Evolutionary conservation across 495 filamentous ascomycete genomes (phyloP).

Genomic region (Xylaria intraflava): DNA sequence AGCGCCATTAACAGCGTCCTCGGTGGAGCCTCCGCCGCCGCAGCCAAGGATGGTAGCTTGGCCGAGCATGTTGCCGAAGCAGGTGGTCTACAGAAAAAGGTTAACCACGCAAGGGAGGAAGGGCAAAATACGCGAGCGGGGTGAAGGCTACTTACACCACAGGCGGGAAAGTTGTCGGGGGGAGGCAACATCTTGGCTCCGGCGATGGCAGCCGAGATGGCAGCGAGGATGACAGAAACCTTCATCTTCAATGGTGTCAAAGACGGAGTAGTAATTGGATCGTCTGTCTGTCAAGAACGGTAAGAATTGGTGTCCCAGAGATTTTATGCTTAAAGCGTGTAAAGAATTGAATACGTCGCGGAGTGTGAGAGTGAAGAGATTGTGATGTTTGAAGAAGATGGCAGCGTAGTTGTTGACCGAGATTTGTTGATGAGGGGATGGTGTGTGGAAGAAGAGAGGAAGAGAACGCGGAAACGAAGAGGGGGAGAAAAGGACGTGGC

Average conservation of each 20-base stretch:
- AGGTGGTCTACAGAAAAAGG: slow-evolving; percentile 51
- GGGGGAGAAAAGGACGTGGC: neutral
- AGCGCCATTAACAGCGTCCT: slow-evolving; percentile 37
- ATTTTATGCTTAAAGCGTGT: slow-evolving; percentile 29
- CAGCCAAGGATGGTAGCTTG: slow-evolving; percentile 60
- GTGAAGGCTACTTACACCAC: slow-evolving; percentile 33
- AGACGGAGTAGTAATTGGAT: slow-evolving; percentile 1
- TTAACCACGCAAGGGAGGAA: slow-evolving; percentile 8
- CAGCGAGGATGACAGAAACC: slow-evolving; percentile 26
- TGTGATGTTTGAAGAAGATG: slow-evolving; percentile 21
- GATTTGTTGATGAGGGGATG: slow-evolving; percentile 14
- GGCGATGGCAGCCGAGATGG: slow-evolving; percentile 24
- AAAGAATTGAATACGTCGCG: slow-evolving; percentile 18
- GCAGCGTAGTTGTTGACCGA: slow-evolving; percentile 14
- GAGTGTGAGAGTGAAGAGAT: slow-evolving; percentile 14
- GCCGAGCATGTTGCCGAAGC: slow-evolving; percentile 64
- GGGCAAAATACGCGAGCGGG: neutral
- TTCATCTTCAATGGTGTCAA: slow-evolving; percentile 33
- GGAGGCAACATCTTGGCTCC: slow-evolving; percentile 24
- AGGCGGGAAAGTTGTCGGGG: slow-evolving; percentile 24
- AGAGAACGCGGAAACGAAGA: neutral
- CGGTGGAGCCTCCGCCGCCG: slow-evolving; percentile 8
- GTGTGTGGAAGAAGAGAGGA: slow-evolving; percentile 12
- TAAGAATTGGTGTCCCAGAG: slow-evolving; percentile 26
- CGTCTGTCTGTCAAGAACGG: slow-evolving; percentile 16